Conservation (phyloP, 176 grass and related monocot genomes). For the Eleusine indica region DNA sequence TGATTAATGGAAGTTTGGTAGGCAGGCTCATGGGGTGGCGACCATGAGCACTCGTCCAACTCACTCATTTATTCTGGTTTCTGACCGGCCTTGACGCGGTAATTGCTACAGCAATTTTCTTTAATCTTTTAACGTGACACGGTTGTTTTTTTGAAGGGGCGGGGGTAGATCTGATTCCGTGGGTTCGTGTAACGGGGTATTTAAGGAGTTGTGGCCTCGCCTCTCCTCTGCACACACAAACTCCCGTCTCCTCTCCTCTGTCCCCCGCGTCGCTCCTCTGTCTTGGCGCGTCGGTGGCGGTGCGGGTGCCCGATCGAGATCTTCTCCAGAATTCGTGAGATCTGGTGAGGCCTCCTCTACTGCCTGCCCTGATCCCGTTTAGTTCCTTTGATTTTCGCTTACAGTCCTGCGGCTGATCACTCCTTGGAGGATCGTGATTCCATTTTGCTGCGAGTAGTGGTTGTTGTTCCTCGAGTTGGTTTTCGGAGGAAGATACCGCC, state of each 20-base stretch:
- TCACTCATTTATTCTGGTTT: slow-evolving; percentile 29
- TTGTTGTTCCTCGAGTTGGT: slow-evolving; percentile 1
- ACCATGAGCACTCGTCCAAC: slow-evolving; percentile 40
- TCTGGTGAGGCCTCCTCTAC: slow-evolving; percentile 44
- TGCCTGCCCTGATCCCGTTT: not conserved
- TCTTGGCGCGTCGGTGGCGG: not conserved
- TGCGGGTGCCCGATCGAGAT: slow-evolving; percentile 42
- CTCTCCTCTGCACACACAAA: slow-evolving; percentile 36
- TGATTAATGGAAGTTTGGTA: slow-evolving; percentile 49
- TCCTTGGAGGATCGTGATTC: not conserved
- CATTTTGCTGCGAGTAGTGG: not conserved
- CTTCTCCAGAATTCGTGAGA: slow-evolving; percentile 29
- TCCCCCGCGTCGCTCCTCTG: slow-evolving; percentile 28
- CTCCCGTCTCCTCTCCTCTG: not conserved
- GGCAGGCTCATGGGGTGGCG: slow-evolving; percentile 34
- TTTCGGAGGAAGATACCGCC: slow-evolving; percentile 4
- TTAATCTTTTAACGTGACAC: not conserved
- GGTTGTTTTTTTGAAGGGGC: slow-evolving; percentile 46
- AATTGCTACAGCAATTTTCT: not conserved
- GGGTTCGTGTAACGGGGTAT: slow-evolving; percentile 39
- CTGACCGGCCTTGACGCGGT: slow-evolving; percentile 51
- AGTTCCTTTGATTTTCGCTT: slow-evolving; percentile 2
- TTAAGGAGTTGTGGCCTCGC: slow-evolving; percentile 45
- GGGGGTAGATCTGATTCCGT: slow-evolving; percentile 45
- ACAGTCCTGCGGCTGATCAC: slow-evolving; percentile 1